These are phyloP conservation scores for Cladosporium sp. DNA, from an alignment of 2,329 filamentous ascomycete genomes.

Conservation along the genomic window DNA sequence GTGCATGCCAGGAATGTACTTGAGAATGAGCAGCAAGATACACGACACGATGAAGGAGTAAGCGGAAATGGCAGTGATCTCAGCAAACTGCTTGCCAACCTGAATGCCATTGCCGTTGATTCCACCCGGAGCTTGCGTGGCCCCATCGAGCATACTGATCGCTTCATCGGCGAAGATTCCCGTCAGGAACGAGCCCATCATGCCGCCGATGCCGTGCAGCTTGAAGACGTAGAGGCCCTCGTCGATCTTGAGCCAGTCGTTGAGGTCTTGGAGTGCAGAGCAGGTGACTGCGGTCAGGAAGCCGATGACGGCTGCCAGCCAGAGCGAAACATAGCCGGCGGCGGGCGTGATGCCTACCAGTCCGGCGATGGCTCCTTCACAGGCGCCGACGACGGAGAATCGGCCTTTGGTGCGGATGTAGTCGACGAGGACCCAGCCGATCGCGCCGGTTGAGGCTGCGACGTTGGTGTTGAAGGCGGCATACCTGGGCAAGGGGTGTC, in stretches of 20 bases:
- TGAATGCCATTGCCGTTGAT: constrained; percentile 54
- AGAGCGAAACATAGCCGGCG: constrained; percentile 49
- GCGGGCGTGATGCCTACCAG: constrained; percentile 58
- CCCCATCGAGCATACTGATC: constrained; percentile 47
- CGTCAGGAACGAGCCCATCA: constrained; percentile 54
- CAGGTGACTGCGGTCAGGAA: constrained; percentile 52
- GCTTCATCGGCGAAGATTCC: constrained; percentile 51
- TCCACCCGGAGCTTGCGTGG: constrained; percentile 43
- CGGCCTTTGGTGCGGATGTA: constrained; percentile 48
- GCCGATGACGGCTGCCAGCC: constrained; percentile 53
- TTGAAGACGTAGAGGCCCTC: constrained; percentile 59
- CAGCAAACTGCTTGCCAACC: constrained; percentile 52
- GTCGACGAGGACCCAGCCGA: constrained; percentile 52
- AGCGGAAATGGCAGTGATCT: constrained; percentile 49
- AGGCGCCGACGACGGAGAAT: constrained; percentile 53
- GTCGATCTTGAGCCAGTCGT: constrained; percentile 52
- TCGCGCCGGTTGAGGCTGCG: constrained; percentile 49
- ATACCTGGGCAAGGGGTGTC: constrained; percentile 23
- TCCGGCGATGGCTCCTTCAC: constrained; percentile 54
- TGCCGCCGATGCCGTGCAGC: constrained; percentile 54
- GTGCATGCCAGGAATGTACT: constrained; percentile 51
- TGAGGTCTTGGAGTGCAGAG: constrained; percentile 46
- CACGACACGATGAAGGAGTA: constrained; percentile 52
- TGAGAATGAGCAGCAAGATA: constrained; percentile 49
- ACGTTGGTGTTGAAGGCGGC: constrained; percentile 56